phyloP scores from a whole-genome alignment of 1,139 yeast species.

The Dujonia santamariae region DNA sequence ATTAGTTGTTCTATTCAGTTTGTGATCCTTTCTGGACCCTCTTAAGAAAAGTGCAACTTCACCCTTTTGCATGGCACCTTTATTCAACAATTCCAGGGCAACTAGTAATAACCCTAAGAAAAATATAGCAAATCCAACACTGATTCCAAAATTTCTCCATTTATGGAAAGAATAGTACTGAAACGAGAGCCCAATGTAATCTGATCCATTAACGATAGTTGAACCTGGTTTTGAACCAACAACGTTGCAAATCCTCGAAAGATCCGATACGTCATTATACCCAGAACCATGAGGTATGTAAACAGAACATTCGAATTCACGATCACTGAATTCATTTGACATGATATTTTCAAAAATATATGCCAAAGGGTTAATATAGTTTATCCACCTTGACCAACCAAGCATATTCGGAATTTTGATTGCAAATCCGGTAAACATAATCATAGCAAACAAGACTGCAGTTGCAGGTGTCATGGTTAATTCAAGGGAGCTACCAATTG shows the following conservation, averaged over 20 bases:
- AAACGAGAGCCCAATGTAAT: slow-evolving; percentile 46
- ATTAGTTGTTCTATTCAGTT: slow-evolving; percentile 5
- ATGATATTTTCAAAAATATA: slow-evolving; percentile 56
- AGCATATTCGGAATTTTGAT: slow-evolving; percentile 56
- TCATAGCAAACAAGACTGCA: slow-evolving; percentile 47
- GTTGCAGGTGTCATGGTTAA: slow-evolving; percentile 65
- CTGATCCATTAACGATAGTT: slow-evolving; percentile 53
- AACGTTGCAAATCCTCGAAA: slow-evolving; percentile 53
- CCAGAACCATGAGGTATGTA: slow-evolving; percentile 49
- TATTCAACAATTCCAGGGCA: slow-evolving; percentile 58
- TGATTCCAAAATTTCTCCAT: slow-evolving; percentile 85
- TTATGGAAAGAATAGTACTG: slow-evolving; percentile 54
- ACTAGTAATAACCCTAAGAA: slow-evolving; percentile 56
- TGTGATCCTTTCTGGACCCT: slow-evolving; percentile 17
- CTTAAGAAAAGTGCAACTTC: slow-evolving; percentile 69
- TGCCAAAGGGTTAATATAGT: slow-evolving; percentile 54
- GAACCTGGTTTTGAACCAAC: slow-evolving; percentile 66
- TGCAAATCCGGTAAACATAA: slow-evolving; percentile 59
- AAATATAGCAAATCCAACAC: slow-evolving; percentile 51
- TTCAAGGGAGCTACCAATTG: slow-evolving; percentile 51
- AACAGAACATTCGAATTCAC: slow-evolving; percentile 46
- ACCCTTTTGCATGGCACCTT: slow-evolving; percentile 80
- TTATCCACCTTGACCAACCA: slow-evolving; percentile 65
- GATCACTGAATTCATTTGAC: slow-evolving; percentile 52
- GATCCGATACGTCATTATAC: slow-evolving; percentile 23